Evolutionary conservation across 2,329 filamentous ascomycete species (phyloP).

Genomic region (Alternaria rosae): DNA sequence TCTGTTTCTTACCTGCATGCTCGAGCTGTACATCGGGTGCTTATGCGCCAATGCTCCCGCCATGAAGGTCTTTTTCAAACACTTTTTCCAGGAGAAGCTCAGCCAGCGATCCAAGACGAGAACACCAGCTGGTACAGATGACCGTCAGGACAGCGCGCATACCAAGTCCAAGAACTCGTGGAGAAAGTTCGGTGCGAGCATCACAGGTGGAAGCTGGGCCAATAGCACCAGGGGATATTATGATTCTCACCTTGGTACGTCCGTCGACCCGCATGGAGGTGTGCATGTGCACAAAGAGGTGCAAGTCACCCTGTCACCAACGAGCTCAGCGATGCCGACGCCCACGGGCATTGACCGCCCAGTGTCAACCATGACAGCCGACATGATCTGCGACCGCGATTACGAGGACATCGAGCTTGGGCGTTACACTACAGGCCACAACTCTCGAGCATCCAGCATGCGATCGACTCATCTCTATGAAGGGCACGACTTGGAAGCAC

Average conservation of each 20-base stretch:
- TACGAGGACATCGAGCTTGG: slow-evolving; percentile 39
- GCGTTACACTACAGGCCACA: slow-evolving; percentile 18
- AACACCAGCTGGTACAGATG: not conserved
- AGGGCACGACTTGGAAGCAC: slow-evolving; percentile 19
- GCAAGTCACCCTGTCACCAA: slow-evolving; percentile 19
- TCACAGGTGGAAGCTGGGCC: slow-evolving; percentile 9
- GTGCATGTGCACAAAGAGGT: slow-evolving; percentile 28
- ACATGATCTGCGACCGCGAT: slow-evolving; percentile 24
- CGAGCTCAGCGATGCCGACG: not conserved
- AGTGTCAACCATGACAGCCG: slow-evolving; percentile 19
- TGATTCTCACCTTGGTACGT: slow-evolving; percentile 27
- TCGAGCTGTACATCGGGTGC: slow-evolving; percentile 41
- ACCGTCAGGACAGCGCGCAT: not conserved
- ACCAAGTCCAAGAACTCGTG: slow-evolving; percentile 6
- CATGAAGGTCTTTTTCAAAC: slow-evolving; percentile 44
- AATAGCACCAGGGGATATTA: slow-evolving; percentile 30
- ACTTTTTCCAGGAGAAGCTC: slow-evolving; percentile 36
- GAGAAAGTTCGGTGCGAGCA: slow-evolving; percentile 15
- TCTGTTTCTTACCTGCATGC: slow-evolving; percentile 25
- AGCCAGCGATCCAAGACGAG: slow-evolving; percentile 13
- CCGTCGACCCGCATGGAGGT: slow-evolving; percentile 32
- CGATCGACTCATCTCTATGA: slow-evolving; percentile 10
- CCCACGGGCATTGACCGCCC: not conserved
- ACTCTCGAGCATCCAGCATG: slow-evolving; percentile 16
- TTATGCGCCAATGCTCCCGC: slow-evolving; percentile 44